phyloP scores from a whole-genome alignment of 176 grass and related monocot genomes.

The Puccinellia tenuiflora region DNA sequence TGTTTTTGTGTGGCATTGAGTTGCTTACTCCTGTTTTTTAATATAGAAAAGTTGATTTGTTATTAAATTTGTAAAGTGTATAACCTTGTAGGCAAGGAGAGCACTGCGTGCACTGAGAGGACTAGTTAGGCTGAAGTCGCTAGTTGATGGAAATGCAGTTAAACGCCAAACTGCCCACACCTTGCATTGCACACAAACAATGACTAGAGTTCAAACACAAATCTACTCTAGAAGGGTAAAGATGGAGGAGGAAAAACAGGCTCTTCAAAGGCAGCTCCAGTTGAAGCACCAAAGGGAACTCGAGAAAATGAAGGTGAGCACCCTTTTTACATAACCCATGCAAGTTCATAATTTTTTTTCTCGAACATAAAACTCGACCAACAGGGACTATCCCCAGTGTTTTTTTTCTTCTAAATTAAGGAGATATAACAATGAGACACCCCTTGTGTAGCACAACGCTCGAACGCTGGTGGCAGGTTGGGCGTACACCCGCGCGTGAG shows the following conservation, averaged over 20 bases:
- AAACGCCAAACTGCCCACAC: constrained; percentile 74
- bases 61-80: constrained; percentile 4
- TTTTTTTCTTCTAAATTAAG: not conserved
- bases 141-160: constrained; percentile 77
- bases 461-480: not conserved
- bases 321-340: not conserved
- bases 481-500: not conserved
- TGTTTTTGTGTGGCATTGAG: not conserved
- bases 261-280: constrained; percentile 77
- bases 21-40: not conserved
- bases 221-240: constrained; percentile 73
- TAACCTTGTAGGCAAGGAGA: constrained; percentile 70
- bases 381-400: not conserved
- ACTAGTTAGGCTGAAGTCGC: constrained; percentile 65
- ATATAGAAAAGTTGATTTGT: not conserved
- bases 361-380: not conserved
- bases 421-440: not conserved
- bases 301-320: constrained; percentile 73
- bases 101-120: constrained; percentile 67
- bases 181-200: constrained; percentile 59
- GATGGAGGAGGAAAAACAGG: constrained; percentile 79
- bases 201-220: constrained; percentile 76
- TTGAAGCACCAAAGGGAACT: constrained; percentile 67
- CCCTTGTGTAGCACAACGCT: not conserved
- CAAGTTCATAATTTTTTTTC: not conserved